Evolutionary conservation across 768 basidiomycete species (phyloP).

Genomic region (Podaxis rugospora): DNA sequence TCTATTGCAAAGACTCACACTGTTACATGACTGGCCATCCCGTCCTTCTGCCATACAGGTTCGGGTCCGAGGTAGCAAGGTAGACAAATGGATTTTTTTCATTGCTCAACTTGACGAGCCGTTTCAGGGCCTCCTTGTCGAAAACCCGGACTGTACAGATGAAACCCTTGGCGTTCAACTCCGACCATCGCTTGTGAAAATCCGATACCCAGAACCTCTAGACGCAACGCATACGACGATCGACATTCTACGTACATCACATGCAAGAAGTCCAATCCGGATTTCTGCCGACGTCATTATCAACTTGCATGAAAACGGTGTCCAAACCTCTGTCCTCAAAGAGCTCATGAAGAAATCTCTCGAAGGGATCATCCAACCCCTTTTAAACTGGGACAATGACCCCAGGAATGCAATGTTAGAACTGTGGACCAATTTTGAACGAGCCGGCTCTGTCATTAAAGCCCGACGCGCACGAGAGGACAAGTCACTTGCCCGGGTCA

Average conservation of each 20-base stretch:
- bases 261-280: conserved; percentile 38
- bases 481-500: conserved; percentile 37
- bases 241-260: conserved; percentile 50
- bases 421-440: conserved; percentile 37
- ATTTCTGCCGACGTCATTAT: conserved; percentile 57
- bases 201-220: conserved; percentile 29
- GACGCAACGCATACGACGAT: conserved; percentile 44
- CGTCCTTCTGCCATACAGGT: conserved; percentile 48
- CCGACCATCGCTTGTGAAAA: conserved; percentile 43
- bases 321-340: conserved; percentile 37
- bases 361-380: conserved; percentile 28
- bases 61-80: conserved; percentile 46
- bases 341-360: conserved; percentile 32
- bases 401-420: conserved; percentile 27
- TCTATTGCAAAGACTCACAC: conserved; percentile 28
- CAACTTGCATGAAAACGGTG: conserved; percentile 63
- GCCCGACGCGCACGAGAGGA: conserved; percentile 34
- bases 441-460: conserved; percentile 35
- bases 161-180: conserved; percentile 24
- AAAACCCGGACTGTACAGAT: conserved; percentile 24
- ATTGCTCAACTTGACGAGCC: background rate
- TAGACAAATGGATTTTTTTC: conserved; percentile 12
- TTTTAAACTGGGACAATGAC: conserved; percentile 41
- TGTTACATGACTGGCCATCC: conserved; percentile 29
- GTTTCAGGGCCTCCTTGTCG: conserved; percentile 34